These are phyloP conservation scores for Handroanthus guayacan DNA, from an alignment of 257 asterid genomes.

Conservation along the genomic window DNA sequence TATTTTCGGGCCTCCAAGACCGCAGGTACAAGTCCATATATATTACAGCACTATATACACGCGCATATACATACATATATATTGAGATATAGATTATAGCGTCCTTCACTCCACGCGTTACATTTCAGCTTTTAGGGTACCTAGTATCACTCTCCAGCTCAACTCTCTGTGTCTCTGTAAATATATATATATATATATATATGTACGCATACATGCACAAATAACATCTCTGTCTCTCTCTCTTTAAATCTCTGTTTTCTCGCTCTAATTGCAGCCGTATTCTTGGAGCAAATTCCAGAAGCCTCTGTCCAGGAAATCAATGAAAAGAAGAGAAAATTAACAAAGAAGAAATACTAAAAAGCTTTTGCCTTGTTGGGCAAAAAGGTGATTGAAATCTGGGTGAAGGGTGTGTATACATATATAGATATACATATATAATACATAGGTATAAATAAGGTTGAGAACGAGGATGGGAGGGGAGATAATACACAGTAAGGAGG, in stretches of 20 bases:
- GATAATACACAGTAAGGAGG: conserved; percentile 37
- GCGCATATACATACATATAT: too few relatives aligned
- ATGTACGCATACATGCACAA: conserved; percentile 25
- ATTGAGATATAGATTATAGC: too few relatives aligned
- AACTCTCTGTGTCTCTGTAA: conserved; percentile 1
- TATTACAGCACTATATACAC: too few relatives aligned
- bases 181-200: not conserved
- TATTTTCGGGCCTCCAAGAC: too few relatives aligned
- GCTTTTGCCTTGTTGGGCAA: not conserved
- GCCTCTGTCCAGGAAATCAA: conserved; percentile 21
- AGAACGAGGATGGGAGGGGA: conserved; percentile 51
- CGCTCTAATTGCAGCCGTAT: conserved; percentile 37
- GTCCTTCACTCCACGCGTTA: conserved; percentile 38
- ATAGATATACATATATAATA: not conserved
- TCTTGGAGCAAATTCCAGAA: conserved; percentile 11
- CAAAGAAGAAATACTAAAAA: not conserved
- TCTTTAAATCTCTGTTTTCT: conserved; percentile 31
- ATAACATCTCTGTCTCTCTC: not conserved
- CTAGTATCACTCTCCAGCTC: conserved; percentile 23
- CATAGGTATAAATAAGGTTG: not conserved
- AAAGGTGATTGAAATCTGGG: conserved; percentile 12
- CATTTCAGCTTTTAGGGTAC: conserved; percentile 10
- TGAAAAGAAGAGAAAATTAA: not conserved
- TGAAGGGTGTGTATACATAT: not conserved
- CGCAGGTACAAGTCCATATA: too few relatives aligned